A percentile compares a stretch with the other conserved stretches of the same genome.
These are phyloP conservation scores for Collybia sordida DNA, from an alignment of 768 basidiomycete species.

Conservation along the genomic window DNA sequence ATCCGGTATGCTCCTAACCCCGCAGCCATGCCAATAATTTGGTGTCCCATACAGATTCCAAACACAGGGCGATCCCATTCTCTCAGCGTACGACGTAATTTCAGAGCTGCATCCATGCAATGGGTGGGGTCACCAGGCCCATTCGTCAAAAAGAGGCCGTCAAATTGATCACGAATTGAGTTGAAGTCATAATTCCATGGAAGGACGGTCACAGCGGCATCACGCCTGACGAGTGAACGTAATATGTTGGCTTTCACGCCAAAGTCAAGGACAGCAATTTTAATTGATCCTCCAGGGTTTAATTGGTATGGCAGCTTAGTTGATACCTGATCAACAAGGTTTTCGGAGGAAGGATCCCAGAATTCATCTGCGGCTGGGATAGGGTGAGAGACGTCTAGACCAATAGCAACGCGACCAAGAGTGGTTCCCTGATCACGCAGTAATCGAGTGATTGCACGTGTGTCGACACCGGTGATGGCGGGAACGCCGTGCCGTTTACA, in stretches of 20 bases:
- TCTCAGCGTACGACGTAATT: constrained; percentile 75
- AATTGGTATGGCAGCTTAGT: constrained; percentile 82
- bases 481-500: constrained; percentile 88
- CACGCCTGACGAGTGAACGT: constrained; percentile 87
- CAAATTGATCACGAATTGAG: constrained; percentile 82
- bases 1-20: constrained; percentile 96
- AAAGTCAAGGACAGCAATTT: constrained; percentile 95
- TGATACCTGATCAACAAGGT: constrained; percentile 92
- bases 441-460: constrained; percentile 91
- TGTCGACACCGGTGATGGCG: constrained; percentile 96
- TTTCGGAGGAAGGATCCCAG: constrained; percentile 91
- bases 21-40: constrained; percentile 96
- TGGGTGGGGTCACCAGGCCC: constrained; percentile 94
- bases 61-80: constrained; percentile 96
- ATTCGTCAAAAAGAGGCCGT: constrained; percentile 95
- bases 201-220: constrained; percentile 89
- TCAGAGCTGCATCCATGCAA: constrained; percentile 81
- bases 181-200: constrained; percentile 99
- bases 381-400: constrained; percentile 61
- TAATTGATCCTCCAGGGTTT: constrained; percentile 84
- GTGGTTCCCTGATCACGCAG: constrained; percentile 98
- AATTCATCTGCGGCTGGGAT: constrained; percentile 70
- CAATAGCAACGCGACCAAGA: constrained; percentile 86
- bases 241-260: constrained; percentile 98
- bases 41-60: constrained; percentile 99